Percentiles rank a stretch among this genome's conserved stretches.
phyloP scores from a whole-genome alignment of 2,329 filamentous ascomycete genomes.

The Curvularia hawaiiensis region DNA sequence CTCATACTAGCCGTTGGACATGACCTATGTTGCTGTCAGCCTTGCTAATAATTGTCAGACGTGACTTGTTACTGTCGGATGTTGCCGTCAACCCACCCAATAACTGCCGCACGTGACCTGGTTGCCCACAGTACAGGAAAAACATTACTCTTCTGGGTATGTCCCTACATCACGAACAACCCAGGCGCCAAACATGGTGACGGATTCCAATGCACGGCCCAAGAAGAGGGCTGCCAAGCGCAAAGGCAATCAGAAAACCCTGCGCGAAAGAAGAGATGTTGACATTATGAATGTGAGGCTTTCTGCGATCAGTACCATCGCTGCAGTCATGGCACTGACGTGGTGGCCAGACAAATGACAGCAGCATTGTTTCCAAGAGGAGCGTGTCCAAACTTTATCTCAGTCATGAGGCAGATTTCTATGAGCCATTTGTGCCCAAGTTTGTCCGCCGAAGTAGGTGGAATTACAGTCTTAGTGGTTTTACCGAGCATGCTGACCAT shows the following conservation, averaged over 20 bases:
- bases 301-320: not conserved
- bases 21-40: not conserved
- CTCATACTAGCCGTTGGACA: not conserved
- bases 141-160: constrained; percentile 17
- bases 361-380: constrained; percentile 89
- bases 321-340: constrained; percentile 14
- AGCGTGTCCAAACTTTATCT: constrained; percentile 92
- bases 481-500: constrained; percentile 2
- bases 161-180: constrained; percentile 3
- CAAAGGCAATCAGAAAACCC: constrained; percentile 25
- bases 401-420: constrained; percentile 77
- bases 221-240: constrained; percentile 20
- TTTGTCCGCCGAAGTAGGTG: constrained; percentile 68
- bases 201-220: constrained; percentile 16
- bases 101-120: not conserved
- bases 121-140: constrained; percentile 11
- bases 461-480: not conserved
- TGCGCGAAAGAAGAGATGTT: constrained; percentile 53
- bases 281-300: constrained; percentile 61
- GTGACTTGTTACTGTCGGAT: not conserved
- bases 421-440: constrained; percentile 85
- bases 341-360: constrained; percentile 75
- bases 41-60: not conserved
- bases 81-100: not conserved
- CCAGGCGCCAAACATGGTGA: constrained; percentile 16